These are phyloP conservation scores for Colletotrichum viniferum DNA, from an alignment of 2,329 filamentous ascomycete genomes.

Conservation along the genomic window DNA sequence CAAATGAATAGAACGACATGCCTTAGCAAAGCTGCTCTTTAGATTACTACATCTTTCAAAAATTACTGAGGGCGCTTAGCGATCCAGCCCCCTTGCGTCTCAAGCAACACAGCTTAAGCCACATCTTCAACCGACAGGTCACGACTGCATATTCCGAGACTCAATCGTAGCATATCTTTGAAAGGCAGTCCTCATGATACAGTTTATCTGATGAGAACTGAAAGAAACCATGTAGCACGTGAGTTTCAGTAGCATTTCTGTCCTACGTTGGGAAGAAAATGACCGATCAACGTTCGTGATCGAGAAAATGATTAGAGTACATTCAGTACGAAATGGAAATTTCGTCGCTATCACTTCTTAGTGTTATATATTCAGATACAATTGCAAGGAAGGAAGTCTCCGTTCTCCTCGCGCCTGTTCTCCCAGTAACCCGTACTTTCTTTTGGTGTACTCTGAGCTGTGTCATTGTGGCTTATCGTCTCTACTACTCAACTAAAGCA, in stretches of 20 bases:
- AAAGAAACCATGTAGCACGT: not conserved
- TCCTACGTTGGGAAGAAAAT: not conserved
- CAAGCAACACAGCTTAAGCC: not conserved
- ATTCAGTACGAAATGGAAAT: not conserved
- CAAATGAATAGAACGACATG: no score
- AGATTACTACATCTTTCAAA: not conserved
- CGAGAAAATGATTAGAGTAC: rapidly evolving
- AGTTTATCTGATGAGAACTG: not conserved
- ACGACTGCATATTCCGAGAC: not conserved
- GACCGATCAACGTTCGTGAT: not conserved
- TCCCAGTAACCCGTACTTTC: not conserved
- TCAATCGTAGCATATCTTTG: not conserved
- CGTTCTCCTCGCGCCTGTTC: rapidly evolving
- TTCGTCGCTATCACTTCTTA: not conserved
- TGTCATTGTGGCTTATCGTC: not conserved
- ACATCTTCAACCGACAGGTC: not conserved
- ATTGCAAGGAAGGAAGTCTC: not conserved
- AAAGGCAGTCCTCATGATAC: not conserved
- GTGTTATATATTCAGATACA: not conserved
- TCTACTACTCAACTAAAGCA: not conserved
- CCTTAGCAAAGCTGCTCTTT: not conserved
- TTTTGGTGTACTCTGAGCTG: rapidly evolving
- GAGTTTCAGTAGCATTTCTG: not conserved
- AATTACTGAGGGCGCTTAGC: not conserved
- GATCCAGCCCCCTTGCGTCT: not conserved